Base-by-base conservation (phyloP, 305 asterid species). In the Fraxinus latifolia region DNA sequence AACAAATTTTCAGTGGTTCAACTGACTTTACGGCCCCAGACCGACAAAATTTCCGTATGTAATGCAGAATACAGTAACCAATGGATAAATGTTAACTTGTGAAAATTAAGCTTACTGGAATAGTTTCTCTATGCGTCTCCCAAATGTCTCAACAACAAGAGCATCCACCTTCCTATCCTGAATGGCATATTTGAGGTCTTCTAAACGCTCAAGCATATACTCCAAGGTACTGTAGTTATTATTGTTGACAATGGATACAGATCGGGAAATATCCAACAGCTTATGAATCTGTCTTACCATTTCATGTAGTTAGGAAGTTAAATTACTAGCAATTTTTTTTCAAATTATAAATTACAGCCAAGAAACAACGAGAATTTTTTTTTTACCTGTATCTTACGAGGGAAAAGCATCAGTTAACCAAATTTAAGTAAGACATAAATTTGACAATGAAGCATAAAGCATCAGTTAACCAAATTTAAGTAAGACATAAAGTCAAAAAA, bases 151-250 rank as follows among this genome's bases (percentile, higher is more conserved):
- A 74, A 96, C 98, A 76, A 96, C 92, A 86, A 96, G 98, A 83
- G 98, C 99, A 89, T 96, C 98, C 88, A 93, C 99, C 90, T 95
- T 96, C 89, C 98, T 91, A 82, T 94, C 98, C 79, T 92, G 91
- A 84, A 96, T 96, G 87, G 92, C 94, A 87, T 91, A 93, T 87
- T 95, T 94, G 82, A 96, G 92, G 84, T 96, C 98, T 29, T 93
- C 98, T 86, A 93, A 80, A 73, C 85, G 91, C 81, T 95, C 97
- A 23, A 94, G 91, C 98, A 96, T 90, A 84, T 85, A 89, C 80
- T 93, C 97, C 91, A 96, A 85, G 14, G 99, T 87, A 83, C 88
- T 91, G 88, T 95, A 96, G 81, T 91, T 96, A 83, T 83, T 88
- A 86, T 83, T 81, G 89, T 93, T 96, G 55, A 90, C 85, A 79